phyloP scores from a whole-genome alignment of 2,329 filamentous ascomycete species.

The Gyromitra esculenta region DNA sequence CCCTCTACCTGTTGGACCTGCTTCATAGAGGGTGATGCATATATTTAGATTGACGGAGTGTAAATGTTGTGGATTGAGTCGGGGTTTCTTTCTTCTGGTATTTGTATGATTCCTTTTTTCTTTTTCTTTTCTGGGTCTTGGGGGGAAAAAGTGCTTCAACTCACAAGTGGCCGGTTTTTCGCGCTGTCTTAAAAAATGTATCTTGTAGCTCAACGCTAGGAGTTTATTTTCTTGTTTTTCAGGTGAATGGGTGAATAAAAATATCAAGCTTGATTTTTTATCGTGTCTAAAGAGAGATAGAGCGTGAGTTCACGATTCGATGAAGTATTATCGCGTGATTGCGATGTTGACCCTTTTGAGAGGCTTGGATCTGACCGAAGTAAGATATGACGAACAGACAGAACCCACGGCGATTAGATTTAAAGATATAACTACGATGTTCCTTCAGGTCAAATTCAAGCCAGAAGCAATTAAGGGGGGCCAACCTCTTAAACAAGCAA shows the following conservation, averaged over 20 bases:
- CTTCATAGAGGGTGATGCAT: constrained; percentile 27
- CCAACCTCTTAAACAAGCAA: too few relatives aligned
- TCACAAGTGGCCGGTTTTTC: constrained; percentile 39
- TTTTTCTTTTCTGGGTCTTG: constrained; percentile 19
- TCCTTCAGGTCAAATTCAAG: too few relatives aligned
- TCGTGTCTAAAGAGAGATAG: neutral
- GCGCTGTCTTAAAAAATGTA: constrained; percentile 19
- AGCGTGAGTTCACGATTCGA: neutral
- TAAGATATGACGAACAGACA: too few relatives aligned
- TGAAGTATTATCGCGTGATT: too few relatives aligned
- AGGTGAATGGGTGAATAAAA: constrained; percentile 11
- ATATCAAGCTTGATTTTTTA: neutral
- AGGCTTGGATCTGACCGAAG: too few relatives aligned
- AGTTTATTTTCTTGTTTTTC: constrained; percentile 13
- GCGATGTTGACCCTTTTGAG: too few relatives aligned
- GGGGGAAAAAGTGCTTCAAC: constrained; percentile 42
- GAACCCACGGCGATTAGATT: too few relatives aligned
- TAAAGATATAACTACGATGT: too few relatives aligned
- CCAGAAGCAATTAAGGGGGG: too few relatives aligned
- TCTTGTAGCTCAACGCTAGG: constrained; percentile 48
- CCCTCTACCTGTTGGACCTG: constrained; percentile 78
- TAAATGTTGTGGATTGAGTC: neutral
- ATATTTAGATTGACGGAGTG: neutral
- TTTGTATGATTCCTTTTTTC: constrained; percentile 32
- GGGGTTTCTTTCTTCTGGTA: neutral